Conservation (phyloP, 2,329 filamentous ascomycete species). For the Diplodia scrobiculata region DNA sequence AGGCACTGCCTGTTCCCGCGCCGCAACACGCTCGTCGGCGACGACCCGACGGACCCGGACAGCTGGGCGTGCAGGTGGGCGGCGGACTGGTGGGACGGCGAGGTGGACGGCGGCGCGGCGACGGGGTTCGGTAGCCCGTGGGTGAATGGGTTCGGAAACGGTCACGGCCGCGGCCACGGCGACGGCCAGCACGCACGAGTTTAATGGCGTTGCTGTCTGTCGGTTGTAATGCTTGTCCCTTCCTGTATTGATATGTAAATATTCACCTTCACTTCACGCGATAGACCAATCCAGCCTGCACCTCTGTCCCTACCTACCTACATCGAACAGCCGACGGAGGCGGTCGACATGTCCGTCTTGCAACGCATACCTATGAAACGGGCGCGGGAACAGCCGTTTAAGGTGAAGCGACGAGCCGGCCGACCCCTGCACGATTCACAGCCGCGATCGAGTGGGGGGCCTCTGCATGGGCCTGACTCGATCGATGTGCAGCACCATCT, state of each 20-base stretch:
- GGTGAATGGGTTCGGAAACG: neutral
- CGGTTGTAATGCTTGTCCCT: neutral
- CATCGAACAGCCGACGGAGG: conserved; percentile 7
- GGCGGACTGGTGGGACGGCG: conserved; percentile 10
- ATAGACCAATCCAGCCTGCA: neutral
- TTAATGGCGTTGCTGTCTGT: neutral
- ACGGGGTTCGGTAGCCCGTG: neutral
- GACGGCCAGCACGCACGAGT: neutral
- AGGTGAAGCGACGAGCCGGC: neutral
- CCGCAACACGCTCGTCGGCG: conserved; percentile 41
- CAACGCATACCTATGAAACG: neutral
- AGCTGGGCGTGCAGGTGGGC: conserved; percentile 39
- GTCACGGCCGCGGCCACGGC: too few species aligned
- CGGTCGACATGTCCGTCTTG: neutral
- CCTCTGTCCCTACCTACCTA: neutral
- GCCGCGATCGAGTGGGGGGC: neutral
- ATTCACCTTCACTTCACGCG: neutral
- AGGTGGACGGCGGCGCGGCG: neutral
- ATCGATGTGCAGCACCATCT: conserved; percentile 1
- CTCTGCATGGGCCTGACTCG: conserved; percentile 20
- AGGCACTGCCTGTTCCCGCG: conserved; percentile 44
- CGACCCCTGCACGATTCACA: neutral
- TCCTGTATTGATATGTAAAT: neutral
- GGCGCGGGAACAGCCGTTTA: neutral
- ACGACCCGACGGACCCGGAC: conserved; percentile 36